These are phyloP conservation scores for Pseudogymnoascus sp. DNA, from an alignment of 2,329 filamentous ascomycete genomes.

Conservation along the genomic window DNA sequence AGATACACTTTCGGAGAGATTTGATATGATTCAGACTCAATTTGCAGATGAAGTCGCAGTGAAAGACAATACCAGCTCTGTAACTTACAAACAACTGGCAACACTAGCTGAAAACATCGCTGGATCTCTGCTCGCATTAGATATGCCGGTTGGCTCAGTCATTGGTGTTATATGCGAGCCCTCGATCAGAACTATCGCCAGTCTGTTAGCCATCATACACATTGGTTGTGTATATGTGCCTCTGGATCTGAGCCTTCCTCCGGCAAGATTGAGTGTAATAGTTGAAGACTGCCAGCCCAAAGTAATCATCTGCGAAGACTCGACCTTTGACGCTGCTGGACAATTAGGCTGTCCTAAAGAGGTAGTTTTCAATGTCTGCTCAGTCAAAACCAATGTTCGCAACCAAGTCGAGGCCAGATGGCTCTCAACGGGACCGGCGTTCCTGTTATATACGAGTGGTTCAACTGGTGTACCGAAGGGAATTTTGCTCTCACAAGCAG, in stretches of 20 bases:
- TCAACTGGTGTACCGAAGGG: neutral
- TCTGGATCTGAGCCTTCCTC: slow-evolving; percentile 22
- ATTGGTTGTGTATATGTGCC: slow-evolving; percentile 26
- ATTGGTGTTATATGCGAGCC: too few species aligned
- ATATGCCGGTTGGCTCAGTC: slow-evolving; percentile 12
- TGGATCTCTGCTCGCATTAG: too few species aligned
- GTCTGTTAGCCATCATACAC: slow-evolving; percentile 25
- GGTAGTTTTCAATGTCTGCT: too few species aligned
- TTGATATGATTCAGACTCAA: neutral
- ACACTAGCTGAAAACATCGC: neutral
- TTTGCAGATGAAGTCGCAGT: neutral
- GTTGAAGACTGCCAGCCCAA: slow-evolving; percentile 19
- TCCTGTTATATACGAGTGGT: neutral
- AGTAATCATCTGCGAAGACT: slow-evolving; percentile 22
- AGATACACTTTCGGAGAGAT: neutral
- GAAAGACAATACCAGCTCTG: neutral
- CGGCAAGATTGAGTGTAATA: slow-evolving; percentile 18
- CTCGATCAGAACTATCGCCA: slow-evolving; percentile 14
- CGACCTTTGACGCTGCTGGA: neutral
- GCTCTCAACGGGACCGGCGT: too few species aligned
- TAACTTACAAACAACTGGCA: neutral
- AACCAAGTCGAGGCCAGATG: too few species aligned
- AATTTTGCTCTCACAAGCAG: neutral
- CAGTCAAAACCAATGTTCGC: too few species aligned
- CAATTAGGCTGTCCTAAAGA: neutral